A percentile compares a stretch with the other conserved stretches of the same genome.
These are phyloP conservation scores for Aspergillus sp. DNA, from an alignment of 2,329 filamentous ascomycete species.

Conservation along the genomic window DNA sequence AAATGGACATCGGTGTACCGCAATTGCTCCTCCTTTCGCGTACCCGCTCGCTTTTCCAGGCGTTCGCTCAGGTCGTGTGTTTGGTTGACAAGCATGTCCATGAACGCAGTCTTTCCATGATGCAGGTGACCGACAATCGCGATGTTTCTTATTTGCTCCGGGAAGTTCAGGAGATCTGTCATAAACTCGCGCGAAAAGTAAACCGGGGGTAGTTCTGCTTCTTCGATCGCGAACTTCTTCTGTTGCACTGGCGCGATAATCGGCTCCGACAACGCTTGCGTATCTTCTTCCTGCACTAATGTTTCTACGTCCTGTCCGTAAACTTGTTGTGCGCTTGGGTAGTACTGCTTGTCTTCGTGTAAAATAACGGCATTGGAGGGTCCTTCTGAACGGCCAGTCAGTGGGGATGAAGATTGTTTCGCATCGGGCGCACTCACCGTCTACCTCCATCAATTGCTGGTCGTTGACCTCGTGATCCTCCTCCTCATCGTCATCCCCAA, in stretches of 20 bases:
- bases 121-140: constrained; percentile 90
- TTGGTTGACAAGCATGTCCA: constrained; percentile 97
- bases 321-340: constrained; percentile 93
- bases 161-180: constrained; percentile 94
- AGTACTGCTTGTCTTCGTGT: constrained; percentile 99
- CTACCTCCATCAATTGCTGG: constrained; percentile 90
- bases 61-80: constrained; percentile 83
- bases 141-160: constrained; percentile 89
- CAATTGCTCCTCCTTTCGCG: constrained; percentile 81
- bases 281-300: constrained; percentile 93
- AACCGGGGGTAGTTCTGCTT: constrained; percentile 84
- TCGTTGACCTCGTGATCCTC: constrained; percentile 49
- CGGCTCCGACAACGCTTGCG: constrained; percentile 84
- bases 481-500: constrained; percentile 58
- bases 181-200: constrained; percentile 88
- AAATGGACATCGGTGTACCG: constrained; percentile 92
- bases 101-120: constrained; percentile 95
- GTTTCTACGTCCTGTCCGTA: constrained; percentile 95
- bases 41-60: constrained; percentile 76
- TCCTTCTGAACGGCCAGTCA: constrained; percentile 57
- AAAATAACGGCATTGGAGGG: constrained; percentile 96
- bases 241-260: constrained; percentile 91
- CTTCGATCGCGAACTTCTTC: constrained; percentile 94
- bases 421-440: constrained; percentile 54
- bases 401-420: background rate